A percentile compares a stretch with the other conserved stretches of the same genome.
phyloP scores from a whole-genome alignment of 768 basidiomycete species.

The Porphyrellus cyaneotinctus region DNA sequence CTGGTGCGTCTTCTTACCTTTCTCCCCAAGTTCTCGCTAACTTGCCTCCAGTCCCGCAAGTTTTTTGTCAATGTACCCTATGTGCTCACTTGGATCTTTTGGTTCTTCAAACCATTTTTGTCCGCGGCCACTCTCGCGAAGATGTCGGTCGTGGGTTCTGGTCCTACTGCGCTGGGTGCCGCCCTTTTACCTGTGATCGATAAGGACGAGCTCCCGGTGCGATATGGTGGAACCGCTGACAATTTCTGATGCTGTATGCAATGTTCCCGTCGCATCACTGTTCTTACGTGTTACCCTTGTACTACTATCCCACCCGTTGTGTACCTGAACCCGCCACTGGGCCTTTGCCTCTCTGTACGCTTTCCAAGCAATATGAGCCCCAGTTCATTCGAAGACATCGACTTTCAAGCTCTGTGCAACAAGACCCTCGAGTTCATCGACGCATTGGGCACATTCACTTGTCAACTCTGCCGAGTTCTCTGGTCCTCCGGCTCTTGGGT shows the following conservation, averaged over 20 bases:
- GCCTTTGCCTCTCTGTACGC: too few relatives aligned
- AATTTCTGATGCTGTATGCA: constrained; percentile 49
- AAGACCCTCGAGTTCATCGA: too few relatives aligned
- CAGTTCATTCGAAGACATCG: too few relatives aligned
- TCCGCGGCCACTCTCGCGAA: constrained; percentile 73
- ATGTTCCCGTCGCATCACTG: too few relatives aligned
- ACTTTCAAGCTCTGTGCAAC: too few relatives aligned
- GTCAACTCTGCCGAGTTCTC: too few relatives aligned
- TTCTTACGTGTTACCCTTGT: too few relatives aligned
- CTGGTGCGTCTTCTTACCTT: constrained; percentile 47
- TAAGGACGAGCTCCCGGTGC: constrained; percentile 53
- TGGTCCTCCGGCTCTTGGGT: too few relatives aligned
- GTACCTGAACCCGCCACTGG: too few relatives aligned
- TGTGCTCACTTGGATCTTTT: constrained; percentile 77
- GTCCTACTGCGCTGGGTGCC: constrained; percentile 50
- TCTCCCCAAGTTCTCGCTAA: background rate
- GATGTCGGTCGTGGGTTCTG: constrained; percentile 80
- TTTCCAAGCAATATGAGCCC: too few relatives aligned
- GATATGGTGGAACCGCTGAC: constrained; percentile 66
- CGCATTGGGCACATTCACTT: too few relatives aligned
- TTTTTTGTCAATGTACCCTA: constrained; percentile 82
- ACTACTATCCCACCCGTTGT: too few relatives aligned
- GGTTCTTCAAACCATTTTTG: constrained; percentile 73
- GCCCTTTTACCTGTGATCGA: constrained; percentile 58
- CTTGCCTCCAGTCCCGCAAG: constrained; percentile 52